phyloP scores from a whole-genome alignment of 768 basidiomycete genomes.

The Termitomyces sp. region DNA sequence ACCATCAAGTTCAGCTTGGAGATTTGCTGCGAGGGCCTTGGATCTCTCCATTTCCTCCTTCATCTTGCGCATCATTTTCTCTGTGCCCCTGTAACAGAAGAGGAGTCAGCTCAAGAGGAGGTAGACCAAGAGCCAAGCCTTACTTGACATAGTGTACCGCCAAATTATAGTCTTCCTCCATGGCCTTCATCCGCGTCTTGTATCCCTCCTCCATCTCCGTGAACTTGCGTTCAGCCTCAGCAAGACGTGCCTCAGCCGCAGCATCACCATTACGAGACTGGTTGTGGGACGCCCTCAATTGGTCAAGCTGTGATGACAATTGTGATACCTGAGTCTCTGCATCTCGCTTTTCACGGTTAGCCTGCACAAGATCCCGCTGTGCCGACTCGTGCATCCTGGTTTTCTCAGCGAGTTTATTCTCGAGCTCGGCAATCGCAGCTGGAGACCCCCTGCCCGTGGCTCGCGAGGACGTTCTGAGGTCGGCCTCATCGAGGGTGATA shows the following conservation, averaged over 20 bases:
- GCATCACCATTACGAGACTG: slow-evolving; percentile 34
- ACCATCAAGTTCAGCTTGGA: slow-evolving; percentile 87
- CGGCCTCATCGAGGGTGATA: slow-evolving; percentile 73
- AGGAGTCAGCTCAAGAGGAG: slow-evolving; percentile 8
- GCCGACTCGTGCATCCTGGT: slow-evolving; percentile 69
- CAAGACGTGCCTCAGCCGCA: slow-evolving; percentile 39
- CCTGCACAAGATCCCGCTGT: slow-evolving; percentile 72
- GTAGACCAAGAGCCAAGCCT: slow-evolving; percentile 30
- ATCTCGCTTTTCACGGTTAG: slow-evolving; percentile 67
- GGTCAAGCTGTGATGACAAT: slow-evolving; percentile 67
- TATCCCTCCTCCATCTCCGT: slow-evolving; percentile 78
- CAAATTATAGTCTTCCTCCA: slow-evolving; percentile 94
- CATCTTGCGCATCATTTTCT: slow-evolving; percentile 97
- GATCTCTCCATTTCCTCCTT: slow-evolving; percentile 93
- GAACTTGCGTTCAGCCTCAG: slow-evolving; percentile 74
- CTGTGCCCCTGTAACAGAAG: slow-evolving; percentile 69
- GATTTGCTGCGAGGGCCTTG: slow-evolving; percentile 73
- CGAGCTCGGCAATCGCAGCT: slow-evolving; percentile 64
- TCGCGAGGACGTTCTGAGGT: slow-evolving; percentile 45
- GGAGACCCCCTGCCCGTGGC: slow-evolving; percentile 39
- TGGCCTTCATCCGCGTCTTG: slow-evolving; percentile 77
- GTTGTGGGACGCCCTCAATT: slow-evolving; percentile 57
- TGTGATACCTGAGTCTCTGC: slow-evolving; percentile 67
- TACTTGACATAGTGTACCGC: slow-evolving; percentile 98
- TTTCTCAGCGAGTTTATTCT: slow-evolving; percentile 73